Percentiles rank a stretch among this genome's conserved stretches.
phyloP scores from a whole-genome alignment of 1,139 yeast species.

The Candida albicans region DNA sequence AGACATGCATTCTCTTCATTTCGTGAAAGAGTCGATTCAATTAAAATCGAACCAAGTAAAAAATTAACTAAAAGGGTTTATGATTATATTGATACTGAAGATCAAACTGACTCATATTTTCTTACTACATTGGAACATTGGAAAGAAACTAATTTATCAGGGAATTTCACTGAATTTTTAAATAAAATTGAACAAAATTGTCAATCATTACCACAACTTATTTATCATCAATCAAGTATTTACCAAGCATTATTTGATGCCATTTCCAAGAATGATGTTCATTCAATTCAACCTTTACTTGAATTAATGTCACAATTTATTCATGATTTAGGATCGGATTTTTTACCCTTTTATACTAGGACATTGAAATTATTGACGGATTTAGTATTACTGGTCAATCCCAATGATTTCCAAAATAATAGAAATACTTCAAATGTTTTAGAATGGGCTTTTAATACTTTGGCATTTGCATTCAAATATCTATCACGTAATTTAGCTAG shows the following conservation, averaged over 20 bases:
- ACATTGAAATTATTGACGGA: conserved; percentile 53
- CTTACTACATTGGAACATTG: conserved; percentile 79
- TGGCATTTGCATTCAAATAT: conserved; percentile 90
- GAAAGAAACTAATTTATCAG: conserved; percentile 83
- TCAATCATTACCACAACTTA: conserved; percentile 76
- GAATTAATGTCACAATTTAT: conserved; percentile 84
- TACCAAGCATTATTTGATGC: conserved; percentile 53
- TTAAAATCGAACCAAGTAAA: conserved; percentile 81
- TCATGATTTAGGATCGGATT: conserved; percentile 92
- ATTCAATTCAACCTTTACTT: conserved; percentile 76
- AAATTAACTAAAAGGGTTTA: conserved; percentile 63
- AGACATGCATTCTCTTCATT: conserved; percentile 72
- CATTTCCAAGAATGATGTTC: conserved; percentile 57
- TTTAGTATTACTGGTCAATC: conserved; percentile 49
- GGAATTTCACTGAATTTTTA: conserved; percentile 64
- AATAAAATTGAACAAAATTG: conserved; percentile 54
- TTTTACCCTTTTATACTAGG: conserved; percentile 63
- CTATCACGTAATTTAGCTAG: conserved; percentile 61
- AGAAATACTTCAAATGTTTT: conserved; percentile 61
- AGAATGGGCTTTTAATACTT: conserved; percentile 81
- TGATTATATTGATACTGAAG: conserved; percentile 37
- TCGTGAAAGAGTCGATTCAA: conserved; percentile 77
- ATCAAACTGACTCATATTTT: conserved; percentile 74
- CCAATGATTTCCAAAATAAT: conserved; percentile 44
- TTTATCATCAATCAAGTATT: conserved; percentile 68